Evolutionary conservation across 257 asterid genomes (phyloP).

Genomic region (Nicotiana benthamiana): DNA sequence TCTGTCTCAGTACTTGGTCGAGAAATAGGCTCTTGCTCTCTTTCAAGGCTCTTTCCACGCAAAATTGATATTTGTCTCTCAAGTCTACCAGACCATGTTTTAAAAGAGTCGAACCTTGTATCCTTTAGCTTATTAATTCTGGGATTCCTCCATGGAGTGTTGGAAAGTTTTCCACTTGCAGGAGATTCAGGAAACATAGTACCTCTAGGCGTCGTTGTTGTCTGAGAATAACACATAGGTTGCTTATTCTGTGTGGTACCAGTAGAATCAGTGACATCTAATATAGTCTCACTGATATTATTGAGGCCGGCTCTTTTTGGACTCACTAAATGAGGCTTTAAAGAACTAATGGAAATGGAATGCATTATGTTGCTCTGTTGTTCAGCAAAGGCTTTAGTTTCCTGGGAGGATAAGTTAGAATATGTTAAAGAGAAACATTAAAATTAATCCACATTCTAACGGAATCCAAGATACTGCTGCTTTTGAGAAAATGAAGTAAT

Average conservation of each 20-base stretch:
- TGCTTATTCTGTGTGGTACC: background rate
- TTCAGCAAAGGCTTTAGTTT: conserved; percentile 22
- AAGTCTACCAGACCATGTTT: conserved; percentile 72
- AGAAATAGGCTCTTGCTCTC: conserved; percentile 15
- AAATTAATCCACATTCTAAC: background rate
- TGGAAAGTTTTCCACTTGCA: conserved; percentile 13
- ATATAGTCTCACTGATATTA: background rate
- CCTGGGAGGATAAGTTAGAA: conserved; percentile 20
- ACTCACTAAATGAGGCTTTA: too few relatives aligned
- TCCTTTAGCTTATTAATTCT: conserved; percentile 34
- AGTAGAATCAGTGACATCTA: background rate
- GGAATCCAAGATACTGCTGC: background rate
- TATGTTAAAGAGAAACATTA: background rate
- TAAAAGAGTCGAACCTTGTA: conserved; percentile 58
- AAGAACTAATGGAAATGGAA: conserved; percentile 42
- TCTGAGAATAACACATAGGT: conserved; percentile 44
- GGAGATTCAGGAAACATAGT: conserved; percentile 17
- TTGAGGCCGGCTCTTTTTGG: conserved; percentile 36
- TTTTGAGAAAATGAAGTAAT: background rate
- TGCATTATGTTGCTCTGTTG: conserved; percentile 11
- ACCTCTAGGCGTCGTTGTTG: conserved; percentile 39
- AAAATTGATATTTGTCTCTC: conserved; percentile 60
- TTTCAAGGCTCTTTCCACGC: conserved; percentile 32
- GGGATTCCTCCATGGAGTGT: conserved; percentile 21
- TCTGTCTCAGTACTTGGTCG: conserved; percentile 28